Percentiles rank a stretch among this genome's conserved stretches.
These are phyloP conservation scores for Alternaria angustiovoidea DNA, from an alignment of 2,329 filamentous ascomycete genomes.

Conservation along the genomic window DNA sequence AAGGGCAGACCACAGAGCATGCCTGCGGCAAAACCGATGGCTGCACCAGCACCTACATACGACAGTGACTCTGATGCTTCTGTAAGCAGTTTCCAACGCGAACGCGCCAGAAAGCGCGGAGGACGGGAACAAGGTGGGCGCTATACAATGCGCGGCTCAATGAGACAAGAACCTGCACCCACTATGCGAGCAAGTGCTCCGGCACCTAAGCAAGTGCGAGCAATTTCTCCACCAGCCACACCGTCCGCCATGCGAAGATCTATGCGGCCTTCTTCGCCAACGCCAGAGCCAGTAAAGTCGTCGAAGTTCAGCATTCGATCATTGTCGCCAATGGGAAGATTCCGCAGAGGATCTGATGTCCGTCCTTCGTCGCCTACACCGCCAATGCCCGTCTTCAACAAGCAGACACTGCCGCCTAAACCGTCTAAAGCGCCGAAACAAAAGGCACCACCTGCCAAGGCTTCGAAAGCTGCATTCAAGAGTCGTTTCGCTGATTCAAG, in stretches of 20 bases:
- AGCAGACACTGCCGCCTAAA: conserved; percentile 28
- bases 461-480: conserved; percentile 36
- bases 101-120: conserved; percentile 60
- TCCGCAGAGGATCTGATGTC: conserved; percentile 50
- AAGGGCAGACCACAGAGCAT: conserved; percentile 41
- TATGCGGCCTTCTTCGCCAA: conserved; percentile 44
- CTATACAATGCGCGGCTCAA: conserved; percentile 74
- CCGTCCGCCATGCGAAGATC: conserved; percentile 42
- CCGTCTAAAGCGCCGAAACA: conserved; percentile 19
- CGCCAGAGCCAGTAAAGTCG: conserved; percentile 42
- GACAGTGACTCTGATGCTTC: conserved; percentile 57
- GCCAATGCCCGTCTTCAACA: conserved; percentile 29
- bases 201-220: conserved; percentile 51
- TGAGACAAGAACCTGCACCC: conserved; percentile 62
- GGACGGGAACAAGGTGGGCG: conserved; percentile 51
- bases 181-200: conserved; percentile 41
- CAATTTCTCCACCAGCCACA: conserved; percentile 50
- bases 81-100: conserved; percentile 79
- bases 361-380: conserved; percentile 25
- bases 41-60: conserved; percentile 37
- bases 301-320: conserved; percentile 75
- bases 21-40: conserved; percentile 25
- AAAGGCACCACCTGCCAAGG: conserved; percentile 27
- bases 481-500: conserved; percentile 75
- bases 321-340: conserved; percentile 70